Evolutionary conservation across 495 filamentous ascomycete species (phyloP).

Genomic region (Neohortaea acidophila): DNA sequence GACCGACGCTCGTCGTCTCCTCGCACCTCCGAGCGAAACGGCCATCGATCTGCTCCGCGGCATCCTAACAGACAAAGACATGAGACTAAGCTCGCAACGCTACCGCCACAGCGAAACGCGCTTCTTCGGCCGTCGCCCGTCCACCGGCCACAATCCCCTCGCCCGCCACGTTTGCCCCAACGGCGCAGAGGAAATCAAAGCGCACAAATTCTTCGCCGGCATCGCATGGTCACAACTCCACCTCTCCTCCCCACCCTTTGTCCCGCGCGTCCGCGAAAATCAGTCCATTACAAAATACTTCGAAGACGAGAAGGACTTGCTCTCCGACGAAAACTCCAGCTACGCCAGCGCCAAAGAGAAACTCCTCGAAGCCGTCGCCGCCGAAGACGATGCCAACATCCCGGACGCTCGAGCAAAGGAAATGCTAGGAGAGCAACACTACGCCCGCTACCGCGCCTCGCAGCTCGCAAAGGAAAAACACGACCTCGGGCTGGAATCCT

Average conservation of each 20-base stretch:
- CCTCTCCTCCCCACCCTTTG: constrained; percentile 52
- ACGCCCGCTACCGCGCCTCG: constrained; percentile 7
- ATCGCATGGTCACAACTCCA: constrained; percentile 35
- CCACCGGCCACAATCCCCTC: constrained; percentile 9
- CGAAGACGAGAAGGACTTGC: constrained; percentile 60
- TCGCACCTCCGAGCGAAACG: constrained; percentile 39
- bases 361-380: constrained; percentile 3
- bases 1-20: constrained; percentile 30
- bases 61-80: constrained; percentile 63
- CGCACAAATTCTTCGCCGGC: constrained; percentile 29
- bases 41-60: constrained; percentile 60
- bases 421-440: constrained; percentile 8
- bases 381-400: constrained; percentile 1
- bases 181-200: constrained; percentile 32
- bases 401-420: neutral
- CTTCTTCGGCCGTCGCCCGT: constrained; percentile 13
- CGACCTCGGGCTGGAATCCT: constrained; percentile 15
- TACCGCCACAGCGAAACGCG: constrained; percentile 51
- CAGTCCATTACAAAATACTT: constrained; percentile 79
- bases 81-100: constrained; percentile 54
- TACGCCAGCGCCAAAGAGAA: constrained; percentile 17
- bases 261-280: constrained; percentile 51
- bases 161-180: constrained; percentile 54
- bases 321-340: constrained; percentile 30
- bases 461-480: constrained; percentile 6